Evolutionary conservation across 768 basidiomycete genomes (phyloP).

Genomic region (Pholiota conissans): DNA sequence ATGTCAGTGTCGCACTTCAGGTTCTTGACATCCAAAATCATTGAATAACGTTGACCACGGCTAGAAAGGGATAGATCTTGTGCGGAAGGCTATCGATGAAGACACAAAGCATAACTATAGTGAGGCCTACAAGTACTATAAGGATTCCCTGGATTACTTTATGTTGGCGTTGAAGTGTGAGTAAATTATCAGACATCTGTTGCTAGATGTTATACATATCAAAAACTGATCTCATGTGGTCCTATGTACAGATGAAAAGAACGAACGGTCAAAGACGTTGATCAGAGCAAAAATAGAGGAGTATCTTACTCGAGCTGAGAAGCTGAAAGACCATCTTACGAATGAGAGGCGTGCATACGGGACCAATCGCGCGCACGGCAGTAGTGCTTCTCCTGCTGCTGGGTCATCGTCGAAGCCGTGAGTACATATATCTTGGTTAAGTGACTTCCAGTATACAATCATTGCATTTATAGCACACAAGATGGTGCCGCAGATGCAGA

Average conservation of each 20-base stretch:
- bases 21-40: conserved; percentile 2
- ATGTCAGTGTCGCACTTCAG: conserved; percentile 35
- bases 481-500: conserved; percentile 68
- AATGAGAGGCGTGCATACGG: conserved; percentile 58
- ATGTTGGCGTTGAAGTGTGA: conserved; percentile 94
- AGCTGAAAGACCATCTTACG: conserved; percentile 79
- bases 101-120: conserved; percentile 92
- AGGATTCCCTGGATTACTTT: conserved; percentile 96
- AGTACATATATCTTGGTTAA: no score
- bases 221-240: no score
- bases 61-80: conserved; percentile 79
- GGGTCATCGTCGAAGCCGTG: conserved; percentile 45
- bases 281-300: conserved; percentile 89
- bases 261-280: conserved; percentile 84
- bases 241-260: conserved; percentile 53
- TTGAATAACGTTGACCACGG: not conserved
- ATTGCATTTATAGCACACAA: conserved; percentile 27
- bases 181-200: no score
- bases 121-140: conserved; percentile 95
- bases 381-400: conserved; percentile 35
- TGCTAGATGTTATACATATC: no score
- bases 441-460: no score
- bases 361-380: conserved; percentile 50
- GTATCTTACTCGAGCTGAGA: conserved; percentile 90
- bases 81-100: conserved; percentile 90